Conservation (phyloP, 257 asterid species). For the Solanum pimpinellifolium region DNA sequence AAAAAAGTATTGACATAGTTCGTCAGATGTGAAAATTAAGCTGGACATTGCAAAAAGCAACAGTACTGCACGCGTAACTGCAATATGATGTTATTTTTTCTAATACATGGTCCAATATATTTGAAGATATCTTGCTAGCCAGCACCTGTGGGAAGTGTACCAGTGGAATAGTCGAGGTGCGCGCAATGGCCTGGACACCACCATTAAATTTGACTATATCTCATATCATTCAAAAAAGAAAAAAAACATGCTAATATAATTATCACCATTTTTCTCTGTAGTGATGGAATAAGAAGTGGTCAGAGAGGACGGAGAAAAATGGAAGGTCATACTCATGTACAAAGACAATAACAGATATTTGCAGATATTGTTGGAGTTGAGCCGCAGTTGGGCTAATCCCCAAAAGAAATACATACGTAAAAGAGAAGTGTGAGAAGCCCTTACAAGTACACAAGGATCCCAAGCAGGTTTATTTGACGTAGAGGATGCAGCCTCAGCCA, state of each 20-base stretch:
- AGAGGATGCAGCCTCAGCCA: constrained; percentile 39
- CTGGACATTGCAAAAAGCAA: background rate
- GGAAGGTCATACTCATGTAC: background rate
- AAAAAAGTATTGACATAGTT: background rate
- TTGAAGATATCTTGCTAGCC: background rate
- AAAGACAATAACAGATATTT: background rate
- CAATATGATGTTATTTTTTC: background rate
- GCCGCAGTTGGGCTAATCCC: background rate
- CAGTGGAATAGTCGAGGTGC: background rate
- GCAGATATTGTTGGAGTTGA: background rate
- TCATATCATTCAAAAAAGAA: background rate
- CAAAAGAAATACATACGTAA: background rate
- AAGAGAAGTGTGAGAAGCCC: constrained; percentile 11
- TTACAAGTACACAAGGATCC: constrained; percentile 78
- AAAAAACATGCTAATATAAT: background rate
- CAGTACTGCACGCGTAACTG: background rate
- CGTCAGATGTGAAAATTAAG: background rate
- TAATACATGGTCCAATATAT: background rate
- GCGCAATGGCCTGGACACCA: background rate
- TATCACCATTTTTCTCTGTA: background rate
- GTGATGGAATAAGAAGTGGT: background rate
- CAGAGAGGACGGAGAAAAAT: background rate
- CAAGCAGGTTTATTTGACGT: constrained; percentile 41
- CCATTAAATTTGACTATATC: background rate
- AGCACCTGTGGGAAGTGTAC: background rate